Base-by-base conservation (phyloP, 805 yeast genomes). In the Ogataea parapolymorpha region DNA sequence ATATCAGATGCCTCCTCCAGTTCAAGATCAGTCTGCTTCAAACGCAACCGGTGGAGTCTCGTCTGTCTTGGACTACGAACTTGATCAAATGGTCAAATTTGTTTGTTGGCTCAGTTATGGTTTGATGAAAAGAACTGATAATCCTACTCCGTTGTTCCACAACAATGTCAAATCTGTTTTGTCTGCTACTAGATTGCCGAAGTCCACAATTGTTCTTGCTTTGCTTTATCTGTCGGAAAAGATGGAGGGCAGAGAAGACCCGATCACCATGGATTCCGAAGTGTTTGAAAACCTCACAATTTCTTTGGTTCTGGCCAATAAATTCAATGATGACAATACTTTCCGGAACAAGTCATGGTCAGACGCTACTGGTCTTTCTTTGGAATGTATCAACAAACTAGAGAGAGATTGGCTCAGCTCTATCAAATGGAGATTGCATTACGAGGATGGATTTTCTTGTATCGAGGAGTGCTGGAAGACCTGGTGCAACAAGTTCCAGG, bases 271-370 rank as follows among this genome's bases (percentile, higher is more conserved):
- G 26, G 67, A 68, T 39, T 61, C 69, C 18, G 59, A 60, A 17
- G 68, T 75, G 44, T 85, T 74, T 67, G 72, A 67, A 58, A 74
- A 68, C 59, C 62, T 88, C 30, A 79, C 82, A 31, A 71, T 84
- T 15, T 74, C 95, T 3, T 71, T 91, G 32, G 77, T 91, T 26
- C 69, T 91, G 46, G 95, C 96, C 34, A 91, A 91, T 69, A 91
- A 91, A 67, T 87, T 88, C 62, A 88, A 90, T 60, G 98, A 91
- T 65, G 99, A 91, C 67, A 89, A 91, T 66, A 91, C 97, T 22
- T 91, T 91, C 60, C 88, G 95, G 46, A 91, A 91, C 67, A 82
- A 80, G 56, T 87, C 96, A 6, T 91, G 99, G 99, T 77, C 88
- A 30, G 89, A 88, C 47, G 98, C 97, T n/a, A 85, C 96, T 5